Evolutionary conservation across 1,139 yeast genomes (phyloP).

Genomic region (Nadsonia starkeyi-henricii): DNA sequence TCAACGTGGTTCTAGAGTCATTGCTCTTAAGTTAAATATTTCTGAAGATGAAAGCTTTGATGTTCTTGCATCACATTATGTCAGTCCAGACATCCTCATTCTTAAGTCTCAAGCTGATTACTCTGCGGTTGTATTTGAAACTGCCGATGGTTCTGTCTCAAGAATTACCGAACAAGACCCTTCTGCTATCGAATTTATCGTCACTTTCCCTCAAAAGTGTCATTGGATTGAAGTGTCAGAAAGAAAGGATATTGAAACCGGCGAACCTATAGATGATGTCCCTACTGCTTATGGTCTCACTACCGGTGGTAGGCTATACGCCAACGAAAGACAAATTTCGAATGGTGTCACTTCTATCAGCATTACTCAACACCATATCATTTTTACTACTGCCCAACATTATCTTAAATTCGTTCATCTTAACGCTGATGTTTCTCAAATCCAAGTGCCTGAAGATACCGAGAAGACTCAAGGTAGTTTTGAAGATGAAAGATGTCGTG

Average conservation of each 20-base stretch:
- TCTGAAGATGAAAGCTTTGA: slow-evolving; percentile 6
- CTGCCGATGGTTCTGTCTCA: slow-evolving; percentile 48
- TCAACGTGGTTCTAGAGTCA: slow-evolving; percentile 3
- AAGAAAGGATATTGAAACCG: slow-evolving; percentile 5
- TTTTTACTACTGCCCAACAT: slow-evolving; percentile 83
- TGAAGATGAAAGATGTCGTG: slow-evolving; percentile 70
- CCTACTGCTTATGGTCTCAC: slow-evolving; percentile 56
- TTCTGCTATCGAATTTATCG: slow-evolving; percentile 22
- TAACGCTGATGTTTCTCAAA: slow-evolving; percentile 25
- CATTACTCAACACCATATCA: slow-evolving; percentile 55
- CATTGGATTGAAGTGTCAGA: slow-evolving; percentile 33
- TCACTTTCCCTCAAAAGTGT: slow-evolving; percentile 57
- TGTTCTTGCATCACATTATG: slow-evolving; percentile 7
- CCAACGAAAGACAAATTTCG: slow-evolving; percentile 48
- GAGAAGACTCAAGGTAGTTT: slow-evolving; percentile 12
- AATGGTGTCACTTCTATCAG: slow-evolving; percentile 73
- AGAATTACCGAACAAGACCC: slow-evolving; percentile 20
- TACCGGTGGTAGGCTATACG: slow-evolving; percentile 58
- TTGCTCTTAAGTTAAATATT: slow-evolving; percentile 5
- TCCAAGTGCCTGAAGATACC: slow-evolving; percentile 23
- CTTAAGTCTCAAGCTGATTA: slow-evolving; percentile 4
- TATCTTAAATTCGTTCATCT: slow-evolving; percentile 73
- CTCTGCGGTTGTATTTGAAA: slow-evolving; percentile 37
- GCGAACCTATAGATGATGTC: slow-evolving; percentile 15
- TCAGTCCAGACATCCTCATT: slow-evolving; percentile 2